Evolutionary conservation across 164 flowering plant species (phyloP).

Genomic region (Euptelea pleiosperma): DNA sequence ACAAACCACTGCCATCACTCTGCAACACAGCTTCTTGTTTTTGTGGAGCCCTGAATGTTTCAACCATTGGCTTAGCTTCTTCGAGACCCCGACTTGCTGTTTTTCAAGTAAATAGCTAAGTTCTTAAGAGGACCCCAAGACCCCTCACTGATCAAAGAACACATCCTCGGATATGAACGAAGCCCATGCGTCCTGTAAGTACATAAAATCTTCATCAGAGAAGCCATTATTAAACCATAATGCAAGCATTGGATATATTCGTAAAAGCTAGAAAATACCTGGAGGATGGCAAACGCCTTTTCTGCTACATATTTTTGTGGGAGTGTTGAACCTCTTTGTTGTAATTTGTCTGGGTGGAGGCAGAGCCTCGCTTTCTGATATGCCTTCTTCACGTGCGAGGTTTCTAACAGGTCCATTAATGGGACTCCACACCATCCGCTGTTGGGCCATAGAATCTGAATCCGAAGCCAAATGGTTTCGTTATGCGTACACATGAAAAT

Average conservation of each 20-base stretch:
- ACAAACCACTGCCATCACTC: no score
- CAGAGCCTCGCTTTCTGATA: constrained; percentile 70
- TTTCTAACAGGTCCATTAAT: constrained; percentile 38
- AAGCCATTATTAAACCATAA: background rate
- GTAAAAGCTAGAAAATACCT: constrained; percentile 35
- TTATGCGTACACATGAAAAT: background rate
- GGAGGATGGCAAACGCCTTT: constrained; percentile 61
- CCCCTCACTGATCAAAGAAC: constrained; percentile 8
- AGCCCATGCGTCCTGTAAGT: constrained; percentile 57
- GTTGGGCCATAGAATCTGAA: constrained; percentile 66
- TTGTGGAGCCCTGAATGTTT: no score
- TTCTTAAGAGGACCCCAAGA: background rate
- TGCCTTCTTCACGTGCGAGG: constrained; percentile 65
- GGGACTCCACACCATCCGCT: constrained; percentile 64
- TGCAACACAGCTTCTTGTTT: no score
- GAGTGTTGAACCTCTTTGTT: constrained; percentile 66
- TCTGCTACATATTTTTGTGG: constrained; percentile 53
- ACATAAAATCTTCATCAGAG: background rate
- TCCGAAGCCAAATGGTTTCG: background rate
- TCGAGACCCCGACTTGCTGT: no score
- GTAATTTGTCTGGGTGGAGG: constrained; percentile 78
- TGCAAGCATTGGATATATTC: background rate
- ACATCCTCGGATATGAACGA: constrained; percentile 38
- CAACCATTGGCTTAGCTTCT: no score
- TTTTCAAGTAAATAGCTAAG: background rate